Conservation (phyloP, 2,329 filamentous ascomycete genomes). For the Calonectria naviculata region DNA sequence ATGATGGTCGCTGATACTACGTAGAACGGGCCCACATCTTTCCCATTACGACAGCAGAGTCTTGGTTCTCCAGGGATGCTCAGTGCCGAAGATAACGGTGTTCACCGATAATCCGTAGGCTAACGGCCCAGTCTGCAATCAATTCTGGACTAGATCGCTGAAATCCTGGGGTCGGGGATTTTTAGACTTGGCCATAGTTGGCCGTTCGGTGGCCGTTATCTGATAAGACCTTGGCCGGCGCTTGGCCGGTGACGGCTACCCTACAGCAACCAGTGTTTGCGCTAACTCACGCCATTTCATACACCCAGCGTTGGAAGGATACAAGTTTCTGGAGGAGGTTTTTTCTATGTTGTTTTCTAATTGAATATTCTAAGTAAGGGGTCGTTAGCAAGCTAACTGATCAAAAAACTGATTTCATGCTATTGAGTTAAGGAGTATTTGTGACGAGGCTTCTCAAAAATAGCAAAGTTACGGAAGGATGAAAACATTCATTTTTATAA, state of each 20-base stretch:
- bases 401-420: too few species aligned
- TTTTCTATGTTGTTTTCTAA: too few species aligned
- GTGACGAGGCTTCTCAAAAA: too few species aligned
- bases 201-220: not conserved
- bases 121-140: not conserved
- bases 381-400: too few species aligned
- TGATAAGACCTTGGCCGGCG: not conserved
- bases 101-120: not conserved
- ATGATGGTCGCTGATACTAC: not conserved
- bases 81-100: not conserved
- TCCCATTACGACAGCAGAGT: not conserved
- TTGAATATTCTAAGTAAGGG: too few species aligned
- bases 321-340: too few species aligned
- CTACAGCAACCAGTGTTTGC: too few species aligned
- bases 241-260: not conserved
- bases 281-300: too few species aligned
- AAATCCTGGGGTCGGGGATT: not conserved
- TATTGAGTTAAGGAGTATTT: too few species aligned
- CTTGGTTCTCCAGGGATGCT: not conserved
- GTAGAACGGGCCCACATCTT: not conserved
- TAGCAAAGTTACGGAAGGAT: too few species aligned
- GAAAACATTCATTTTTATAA: too few species aligned
- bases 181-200: not conserved
- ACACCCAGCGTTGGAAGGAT: too few species aligned
- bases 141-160: not conserved